phyloP scores from a whole-genome alignment of 1,284 basidiomycete genomes.

The Rhodotorula sp. region DNA sequence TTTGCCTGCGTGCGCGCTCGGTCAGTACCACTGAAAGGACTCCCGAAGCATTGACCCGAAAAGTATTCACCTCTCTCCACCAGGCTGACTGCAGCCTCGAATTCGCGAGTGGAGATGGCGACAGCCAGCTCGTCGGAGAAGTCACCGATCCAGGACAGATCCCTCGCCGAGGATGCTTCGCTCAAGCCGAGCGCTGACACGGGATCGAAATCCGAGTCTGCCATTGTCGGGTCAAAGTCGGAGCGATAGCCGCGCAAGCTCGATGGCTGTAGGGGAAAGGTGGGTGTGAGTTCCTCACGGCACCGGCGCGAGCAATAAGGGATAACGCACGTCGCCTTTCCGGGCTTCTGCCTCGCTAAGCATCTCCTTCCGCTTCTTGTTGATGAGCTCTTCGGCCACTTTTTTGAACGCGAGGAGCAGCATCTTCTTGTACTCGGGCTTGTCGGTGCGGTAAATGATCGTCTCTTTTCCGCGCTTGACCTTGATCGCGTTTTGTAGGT shows the following conservation, averaged over 20 bases:
- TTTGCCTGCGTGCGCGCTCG: conserved; percentile 20
- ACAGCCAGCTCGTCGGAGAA: conserved; percentile 90
- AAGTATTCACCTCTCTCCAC: conserved; percentile 69
- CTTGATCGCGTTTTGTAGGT: conserved; percentile 93
- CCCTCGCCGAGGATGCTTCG: conserved; percentile 59
- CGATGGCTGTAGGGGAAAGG: conserved; percentile 1
- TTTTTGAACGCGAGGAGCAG: conserved; percentile 82
- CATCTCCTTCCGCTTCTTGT: conserved; percentile 83
- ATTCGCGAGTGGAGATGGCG: conserved; percentile 81
- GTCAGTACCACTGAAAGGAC: conserved; percentile 21
- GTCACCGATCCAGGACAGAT: conserved; percentile 80
- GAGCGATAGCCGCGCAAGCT: conserved; percentile 22
- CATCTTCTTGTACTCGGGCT: conserved; percentile 76
- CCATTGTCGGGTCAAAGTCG: conserved; percentile 31
- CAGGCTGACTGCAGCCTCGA: conserved; percentile 77
- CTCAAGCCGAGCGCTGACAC: conserved; percentile 37
- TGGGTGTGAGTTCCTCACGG: background rate
- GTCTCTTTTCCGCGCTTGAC: conserved; percentile 89
- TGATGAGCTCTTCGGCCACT: conserved; percentile 84
- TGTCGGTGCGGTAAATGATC: conserved; percentile 84
- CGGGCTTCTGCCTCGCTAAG: conserved; percentile 42
- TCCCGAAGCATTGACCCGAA: conserved; percentile 23
- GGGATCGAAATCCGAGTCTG: conserved; percentile 37
- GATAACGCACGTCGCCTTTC: conserved; percentile 38
- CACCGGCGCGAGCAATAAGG: background rate